A percentile compares a stretch with the other conserved stretches of the same genome.
Conservation (phyloP, 306 rosid species). For the Cucurbita argyrosperma region DNA sequence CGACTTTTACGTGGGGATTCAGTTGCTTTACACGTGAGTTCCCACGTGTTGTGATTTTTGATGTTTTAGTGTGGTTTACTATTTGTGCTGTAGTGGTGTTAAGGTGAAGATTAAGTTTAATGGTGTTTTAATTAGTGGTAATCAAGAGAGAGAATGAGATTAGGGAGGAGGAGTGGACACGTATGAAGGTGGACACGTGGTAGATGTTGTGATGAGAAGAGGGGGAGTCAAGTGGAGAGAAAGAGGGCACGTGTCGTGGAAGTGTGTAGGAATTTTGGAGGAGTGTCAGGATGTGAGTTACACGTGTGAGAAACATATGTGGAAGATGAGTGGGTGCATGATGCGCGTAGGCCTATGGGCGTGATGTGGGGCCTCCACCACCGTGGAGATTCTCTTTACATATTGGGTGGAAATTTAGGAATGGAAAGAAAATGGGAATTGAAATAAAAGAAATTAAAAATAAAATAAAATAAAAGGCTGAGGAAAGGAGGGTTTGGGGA, state of each 20-base stretch:
- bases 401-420: no score
- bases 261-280: not conserved
- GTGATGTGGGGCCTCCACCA: not conserved
- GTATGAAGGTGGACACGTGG: not conserved
- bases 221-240: not conserved
- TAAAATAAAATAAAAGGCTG: no score
- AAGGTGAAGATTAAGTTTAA: no score
- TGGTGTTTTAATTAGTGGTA: not conserved
- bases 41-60: not conserved
- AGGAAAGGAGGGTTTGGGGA: no score
- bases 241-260: not conserved
- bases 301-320: not conserved
- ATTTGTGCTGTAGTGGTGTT: no score
- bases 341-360: not conserved
- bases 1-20: conserved; percentile 26
- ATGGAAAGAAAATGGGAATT: no score
- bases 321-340: not conserved
- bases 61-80: not conserved
- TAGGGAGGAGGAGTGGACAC: not conserved
- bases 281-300: not conserved
- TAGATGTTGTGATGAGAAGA: not conserved
- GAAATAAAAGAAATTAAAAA: no score
- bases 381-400: not conserved
- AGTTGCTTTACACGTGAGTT: conserved; percentile 15
- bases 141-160: not conserved